These are phyloP conservation scores for Colletotrichum melonis DNA, from an alignment of 2,329 filamentous ascomycete genomes.

Conservation along the genomic window DNA sequence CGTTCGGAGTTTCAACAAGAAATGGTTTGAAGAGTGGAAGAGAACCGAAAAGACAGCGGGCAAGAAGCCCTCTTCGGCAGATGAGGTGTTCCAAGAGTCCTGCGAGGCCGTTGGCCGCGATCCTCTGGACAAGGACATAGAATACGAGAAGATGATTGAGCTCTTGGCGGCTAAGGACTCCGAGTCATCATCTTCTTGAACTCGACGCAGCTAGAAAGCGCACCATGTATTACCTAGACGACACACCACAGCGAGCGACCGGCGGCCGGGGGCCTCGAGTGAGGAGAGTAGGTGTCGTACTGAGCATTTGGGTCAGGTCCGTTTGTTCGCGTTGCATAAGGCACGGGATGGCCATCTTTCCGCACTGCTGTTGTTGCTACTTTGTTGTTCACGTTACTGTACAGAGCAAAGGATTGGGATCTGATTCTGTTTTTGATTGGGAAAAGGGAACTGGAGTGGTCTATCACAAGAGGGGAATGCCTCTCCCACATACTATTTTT, in stretches of 20 bases:
- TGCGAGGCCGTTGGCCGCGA: slow-evolving; percentile 27
- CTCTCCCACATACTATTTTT: neutral
- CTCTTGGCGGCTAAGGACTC: slow-evolving; percentile 31
- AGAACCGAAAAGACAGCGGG: slow-evolving; percentile 21
- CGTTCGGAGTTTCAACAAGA: slow-evolving; percentile 32
- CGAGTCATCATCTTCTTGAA: slow-evolving; percentile 13
- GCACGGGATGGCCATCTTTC: neutral
- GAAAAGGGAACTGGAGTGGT: slow-evolving; percentile 22
- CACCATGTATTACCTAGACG: slow-evolving; percentile 18
- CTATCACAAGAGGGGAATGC: neutral
- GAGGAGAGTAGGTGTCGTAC: neutral
- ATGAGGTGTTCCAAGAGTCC: slow-evolving; percentile 23
- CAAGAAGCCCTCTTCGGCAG: neutral
- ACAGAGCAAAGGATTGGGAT: neutral
- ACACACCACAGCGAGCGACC: neutral
- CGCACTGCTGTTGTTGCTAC: neutral
- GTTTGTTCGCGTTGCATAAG: neutral
- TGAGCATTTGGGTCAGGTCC: neutral
- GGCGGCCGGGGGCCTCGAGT: neutral
- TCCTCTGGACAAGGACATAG: slow-evolving; percentile 34
- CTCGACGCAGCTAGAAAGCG: neutral
- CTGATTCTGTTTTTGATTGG: neutral
- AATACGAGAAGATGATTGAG: slow-evolving; percentile 36
- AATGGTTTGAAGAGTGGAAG: slow-evolving; percentile 35
- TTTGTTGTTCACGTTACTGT: slow-evolving; percentile 3